Conservation (phyloP, 2,329 filamentous ascomycete genomes). For the Fusarium nurragi region DNA sequence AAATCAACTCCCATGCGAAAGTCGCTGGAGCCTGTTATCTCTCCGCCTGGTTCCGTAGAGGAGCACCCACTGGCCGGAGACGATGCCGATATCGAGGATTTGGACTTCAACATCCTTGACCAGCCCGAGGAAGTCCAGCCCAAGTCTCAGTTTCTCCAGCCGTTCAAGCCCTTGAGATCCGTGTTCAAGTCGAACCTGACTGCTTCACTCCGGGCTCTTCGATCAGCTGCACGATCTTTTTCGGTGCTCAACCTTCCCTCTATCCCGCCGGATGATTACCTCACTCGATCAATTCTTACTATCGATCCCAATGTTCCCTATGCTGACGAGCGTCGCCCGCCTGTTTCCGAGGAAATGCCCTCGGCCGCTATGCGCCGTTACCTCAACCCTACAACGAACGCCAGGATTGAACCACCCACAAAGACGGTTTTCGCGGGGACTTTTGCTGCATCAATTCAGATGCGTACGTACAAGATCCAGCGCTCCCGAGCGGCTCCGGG, state of each 20-base stretch:
- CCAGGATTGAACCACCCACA: constrained; percentile 46
- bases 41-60: constrained; percentile 62
- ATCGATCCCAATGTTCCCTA: constrained; percentile 73
- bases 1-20: constrained; percentile 55
- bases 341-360: constrained; percentile 69
- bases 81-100: constrained; percentile 48
- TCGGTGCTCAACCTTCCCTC: constrained; percentile 70
- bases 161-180: constrained; percentile 61
- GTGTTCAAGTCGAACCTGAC: constrained; percentile 77
- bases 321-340: constrained; percentile 73
- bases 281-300: constrained; percentile 73
- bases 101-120: constrained; percentile 61
- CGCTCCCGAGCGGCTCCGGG: constrained; percentile 55
- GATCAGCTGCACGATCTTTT: constrained; percentile 71
- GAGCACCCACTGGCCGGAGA: constrained; percentile 61
- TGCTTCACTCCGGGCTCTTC: constrained; percentile 70
- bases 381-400: constrained; percentile 68
- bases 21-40: constrained; percentile 64
- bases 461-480: constrained; percentile 74
- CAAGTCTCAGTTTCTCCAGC: constrained; percentile 49
- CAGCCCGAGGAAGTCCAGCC: constrained; percentile 48
- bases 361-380: constrained; percentile 74
- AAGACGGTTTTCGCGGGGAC: constrained; percentile 48
- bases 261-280: constrained; percentile 72
- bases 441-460: constrained; percentile 74